Percentiles rank a stretch among this genome's conserved stretches.
Conservation (phyloP, 805 yeast species). For the Candida boidinii region DNA sequence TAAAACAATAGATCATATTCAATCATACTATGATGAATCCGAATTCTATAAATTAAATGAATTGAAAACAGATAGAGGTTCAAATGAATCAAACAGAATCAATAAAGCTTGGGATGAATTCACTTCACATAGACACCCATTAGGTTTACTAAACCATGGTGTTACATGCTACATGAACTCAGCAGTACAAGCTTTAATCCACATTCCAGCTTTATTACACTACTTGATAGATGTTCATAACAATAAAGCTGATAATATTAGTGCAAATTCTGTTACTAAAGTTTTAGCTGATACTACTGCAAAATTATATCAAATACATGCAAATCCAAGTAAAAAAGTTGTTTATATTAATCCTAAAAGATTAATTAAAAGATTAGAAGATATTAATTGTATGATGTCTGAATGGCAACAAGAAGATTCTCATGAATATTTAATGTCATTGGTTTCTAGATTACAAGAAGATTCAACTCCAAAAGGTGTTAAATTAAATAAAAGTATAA, state of each 20-base stretch:
- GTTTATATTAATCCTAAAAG: conserved; percentile 67
- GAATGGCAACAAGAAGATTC: conserved; percentile 98
- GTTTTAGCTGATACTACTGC: conserved; percentile 60
- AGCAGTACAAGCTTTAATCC: conserved; percentile 85
- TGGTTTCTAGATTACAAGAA: conserved; percentile 81
- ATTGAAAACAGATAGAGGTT: conserved; percentile 49
- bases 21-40: conserved; percentile 14
- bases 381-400: conserved; percentile 92
- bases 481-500: conserved; percentile 69
- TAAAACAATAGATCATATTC: conserved; percentile 4
- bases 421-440: conserved; percentile 93
- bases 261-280: conserved; percentile 52
- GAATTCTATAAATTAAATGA: conserved; percentile 57
- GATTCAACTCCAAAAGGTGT: conserved; percentile 88
- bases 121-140: conserved; percentile 40
- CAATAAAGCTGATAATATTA: conserved; percentile 38
- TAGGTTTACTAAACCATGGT: conserved; percentile 82
- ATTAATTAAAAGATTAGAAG: conserved; percentile 62
- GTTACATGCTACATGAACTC: conserved; percentile 97
- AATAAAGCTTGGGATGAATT: conserved; percentile 65
- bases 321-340: conserved; percentile 24
- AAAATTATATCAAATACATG: conserved; percentile 60
- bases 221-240: conserved; percentile 61
- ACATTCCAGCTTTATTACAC: conserved; percentile 84
- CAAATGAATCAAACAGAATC: conserved; percentile 49